These are phyloP conservation scores for Ottelia alismoides DNA, from an alignment of 106 monocot species.

Conservation along the genomic window DNA sequence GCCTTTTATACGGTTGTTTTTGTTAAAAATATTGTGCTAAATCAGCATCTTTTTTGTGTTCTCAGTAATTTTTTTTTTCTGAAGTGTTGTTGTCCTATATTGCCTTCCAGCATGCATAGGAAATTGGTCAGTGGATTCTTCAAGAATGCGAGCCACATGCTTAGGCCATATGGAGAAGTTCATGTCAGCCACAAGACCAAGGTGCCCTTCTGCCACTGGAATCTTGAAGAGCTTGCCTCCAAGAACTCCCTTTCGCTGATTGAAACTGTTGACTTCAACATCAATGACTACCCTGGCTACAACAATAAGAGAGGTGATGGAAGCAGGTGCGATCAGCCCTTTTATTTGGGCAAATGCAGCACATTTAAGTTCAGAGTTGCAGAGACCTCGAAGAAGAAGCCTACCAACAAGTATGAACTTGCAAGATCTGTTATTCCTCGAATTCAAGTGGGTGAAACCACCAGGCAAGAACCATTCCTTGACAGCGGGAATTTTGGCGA, in stretches of 20 bases:
- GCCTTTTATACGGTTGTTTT: no score
- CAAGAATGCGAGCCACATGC: slow-evolving; percentile 10
- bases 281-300: slow-evolving; percentile 6
- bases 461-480: no score
- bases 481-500: no score
- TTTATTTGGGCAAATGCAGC: slow-evolving; percentile 7
- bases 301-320: slow-evolving; percentile 11
- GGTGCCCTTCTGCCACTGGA: slow-evolving; percentile 4
- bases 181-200: slow-evolving; percentile 9
- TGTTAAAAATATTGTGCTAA: no score
- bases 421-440: no score
- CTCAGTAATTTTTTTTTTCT: no score
- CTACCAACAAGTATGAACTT: no score
- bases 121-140: slow-evolving; percentile 1
- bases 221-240: slow-evolving; percentile 9
- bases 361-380: slow-evolving; percentile 10
- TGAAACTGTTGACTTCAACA: slow-evolving; percentile 1
- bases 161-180: slow-evolving; percentile 6
- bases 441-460: no score
- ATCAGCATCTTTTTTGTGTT: no score
- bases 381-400: no score
- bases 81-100: no score
- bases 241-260: slow-evolving; percentile 1
- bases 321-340: slow-evolving; percentile 3
- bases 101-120: slow-evolving; percentile 3